Evolutionary conservation across 2,329 filamentous ascomycete species (phyloP), one percentile per base, ranked within the genome.

Genomic region (Xylariomycetidae sp.): DNA sequence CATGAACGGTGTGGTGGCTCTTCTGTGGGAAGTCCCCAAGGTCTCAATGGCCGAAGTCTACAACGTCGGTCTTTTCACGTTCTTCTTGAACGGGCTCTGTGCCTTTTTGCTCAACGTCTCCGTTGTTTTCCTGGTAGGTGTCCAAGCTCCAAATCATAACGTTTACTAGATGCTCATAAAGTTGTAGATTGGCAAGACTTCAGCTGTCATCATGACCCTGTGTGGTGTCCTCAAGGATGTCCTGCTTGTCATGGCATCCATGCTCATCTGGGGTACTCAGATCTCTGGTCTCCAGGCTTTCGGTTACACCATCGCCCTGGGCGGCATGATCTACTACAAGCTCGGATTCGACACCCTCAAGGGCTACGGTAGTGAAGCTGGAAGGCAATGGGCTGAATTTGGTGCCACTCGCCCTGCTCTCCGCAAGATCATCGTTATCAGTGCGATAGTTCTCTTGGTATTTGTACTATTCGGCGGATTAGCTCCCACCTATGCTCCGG

Each of bases 181-280:
- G n/a, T 4, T 20, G 28, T 46, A 89, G 85, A 90, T 92, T 56
- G 86, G 86, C 68, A 89, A 85, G 70, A 90, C 86, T 12, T 90
- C 85, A 1, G 86, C 85, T 33, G 81, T 92, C 34, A 82, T 90
- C 50, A 81, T 92, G 54, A 92, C 87, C 19, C 82, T 92, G 29
- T 90, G 84, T 56, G 86, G 86, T 68, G 85, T 92, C 25, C 78
- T 92, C 44, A 92, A 90, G 74, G 86, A 92, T 62, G 86, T 92
- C 38, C 74, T 92, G 52, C 81, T 92, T 31, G 86, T 92, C 39
- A 68, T 71, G 33, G 82, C 83, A 28, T 88, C 84, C 41, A 88
- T 89, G 78, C 61, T 85, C 46, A 85, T 90, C 61, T 90, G 85
- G 82, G 76, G 77, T 49, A 85, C 85, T 43, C 77, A 81, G 32